phyloP scores from a whole-genome alignment of 2,329 filamentous ascomycete species.

The Fusarium pseudoanthophilum region DNA sequence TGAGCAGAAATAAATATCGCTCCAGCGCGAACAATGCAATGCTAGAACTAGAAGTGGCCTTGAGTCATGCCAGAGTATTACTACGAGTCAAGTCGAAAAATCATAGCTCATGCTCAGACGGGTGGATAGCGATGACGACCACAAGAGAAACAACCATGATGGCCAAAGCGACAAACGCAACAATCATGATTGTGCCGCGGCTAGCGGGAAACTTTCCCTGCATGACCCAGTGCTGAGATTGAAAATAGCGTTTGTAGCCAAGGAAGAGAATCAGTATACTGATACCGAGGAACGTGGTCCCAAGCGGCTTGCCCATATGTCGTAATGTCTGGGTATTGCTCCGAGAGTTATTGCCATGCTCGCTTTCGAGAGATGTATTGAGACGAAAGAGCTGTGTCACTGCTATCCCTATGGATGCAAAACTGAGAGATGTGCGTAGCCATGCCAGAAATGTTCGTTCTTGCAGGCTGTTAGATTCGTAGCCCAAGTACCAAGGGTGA shows the following conservation, averaged over 20 bases:
- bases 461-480: constrained; percentile 48
- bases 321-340: constrained; percentile 60
- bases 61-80: not conserved
- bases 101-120: constrained; percentile 40
- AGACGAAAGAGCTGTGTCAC: constrained; percentile 87
- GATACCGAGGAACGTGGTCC: constrained; percentile 78
- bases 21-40: not conserved
- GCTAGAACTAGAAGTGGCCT: not conserved
- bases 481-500: not conserved
- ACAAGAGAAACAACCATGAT: constrained; percentile 70
- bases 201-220: constrained; percentile 83
- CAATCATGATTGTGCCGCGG: constrained; percentile 77
- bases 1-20: not conserved
- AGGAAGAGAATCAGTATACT: constrained; percentile 79
- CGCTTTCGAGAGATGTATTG: constrained; percentile 69
- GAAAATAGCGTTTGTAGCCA: constrained; percentile 82
- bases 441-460: constrained; percentile 88
- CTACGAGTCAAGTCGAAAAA: not conserved
- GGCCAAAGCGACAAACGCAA: constrained; percentile 72
- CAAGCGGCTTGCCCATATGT: constrained; percentile 75
- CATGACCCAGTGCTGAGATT: constrained; percentile 82
- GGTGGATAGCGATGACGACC: constrained; percentile 68
- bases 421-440: constrained; percentile 83
- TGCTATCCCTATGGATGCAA: constrained; percentile 84
- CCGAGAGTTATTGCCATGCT: constrained; percentile 40